Percentiles rank a stretch among this genome's conserved stretches.
Conservation (phyloP, 345 rosid genomes). For the Abelmoschus esculentus region DNA sequence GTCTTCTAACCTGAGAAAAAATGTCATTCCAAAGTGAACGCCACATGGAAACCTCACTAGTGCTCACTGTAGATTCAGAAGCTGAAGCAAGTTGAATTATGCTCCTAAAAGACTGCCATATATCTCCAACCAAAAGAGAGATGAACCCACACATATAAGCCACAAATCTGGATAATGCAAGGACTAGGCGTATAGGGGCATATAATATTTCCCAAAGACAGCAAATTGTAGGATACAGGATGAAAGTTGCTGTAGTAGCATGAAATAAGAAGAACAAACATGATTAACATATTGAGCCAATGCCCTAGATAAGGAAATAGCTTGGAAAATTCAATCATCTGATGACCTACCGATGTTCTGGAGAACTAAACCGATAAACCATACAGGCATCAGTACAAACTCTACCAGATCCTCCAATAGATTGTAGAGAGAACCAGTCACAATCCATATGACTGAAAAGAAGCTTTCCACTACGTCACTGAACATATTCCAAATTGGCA, state of each 20-base stretch:
- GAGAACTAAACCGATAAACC: constrained; percentile 36
- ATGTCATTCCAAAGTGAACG: constrained; percentile 95
- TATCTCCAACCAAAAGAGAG: constrained; percentile 38
- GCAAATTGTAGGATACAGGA: constrained; percentile 61
- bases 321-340: background rate
- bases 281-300: constrained; percentile 5
- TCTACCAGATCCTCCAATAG: constrained; percentile 45
- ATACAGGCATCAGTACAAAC: constrained; percentile 58
- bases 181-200: constrained; percentile 56
- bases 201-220: constrained; percentile 62
- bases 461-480: constrained; percentile 42
- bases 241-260: constrained; percentile 42
- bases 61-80: constrained; percentile 48
- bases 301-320: background rate
- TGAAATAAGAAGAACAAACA: background rate
- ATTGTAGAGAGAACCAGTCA: constrained; percentile 39
- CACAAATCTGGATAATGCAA: constrained; percentile 40
- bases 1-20: constrained; percentile 71
- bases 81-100: constrained; percentile 53
- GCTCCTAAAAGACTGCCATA: constrained; percentile 53
- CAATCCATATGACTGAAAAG: constrained; percentile 43
- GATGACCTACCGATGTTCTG: constrained; percentile 59
- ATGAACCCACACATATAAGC: constrained; percentile 40
- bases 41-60: constrained; percentile 78
- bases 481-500: constrained; percentile 59